These are phyloP conservation scores for Elaeagnus macrophylla DNA, from an alignment of 306 rosid species.

Conservation along the genomic window DNA sequence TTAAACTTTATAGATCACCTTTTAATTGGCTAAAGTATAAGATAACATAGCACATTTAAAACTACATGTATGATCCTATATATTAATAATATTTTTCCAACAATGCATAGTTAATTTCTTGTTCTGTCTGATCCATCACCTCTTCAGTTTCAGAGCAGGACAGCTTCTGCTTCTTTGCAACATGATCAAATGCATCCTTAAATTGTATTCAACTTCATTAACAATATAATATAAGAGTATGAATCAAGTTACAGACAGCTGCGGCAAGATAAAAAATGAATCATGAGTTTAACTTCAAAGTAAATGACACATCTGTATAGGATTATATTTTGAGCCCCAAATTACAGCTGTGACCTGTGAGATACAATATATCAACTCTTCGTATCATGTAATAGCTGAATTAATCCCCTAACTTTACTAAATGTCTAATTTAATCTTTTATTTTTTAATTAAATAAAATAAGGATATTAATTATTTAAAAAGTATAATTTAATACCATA, in stretches of 20 bases:
- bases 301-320: background rate
- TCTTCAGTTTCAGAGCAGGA: conserved; percentile 69
- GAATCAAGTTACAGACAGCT: conserved; percentile 8
- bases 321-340: background rate
- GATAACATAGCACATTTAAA: too few relatives aligned
- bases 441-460: too few relatives aligned
- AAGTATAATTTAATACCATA: too few relatives aligned
- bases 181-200: conserved; percentile 54
- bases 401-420: too few relatives aligned
- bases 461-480: too few relatives aligned
- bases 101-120: conserved; percentile 60
- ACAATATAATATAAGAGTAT: conserved; percentile 5
- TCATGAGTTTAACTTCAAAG: background rate
- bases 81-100: too few relatives aligned
- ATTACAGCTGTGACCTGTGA: background rate
- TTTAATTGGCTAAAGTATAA: too few relatives aligned
- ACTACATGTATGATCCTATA: too few relatives aligned
- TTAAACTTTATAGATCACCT: too few relatives aligned
- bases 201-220: conserved; percentile 66
- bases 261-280: conserved; percentile 4
- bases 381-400: too few relatives aligned
- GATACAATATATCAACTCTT: conserved; percentile 4
- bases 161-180: conserved; percentile 66
- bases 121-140: conserved; percentile 29
- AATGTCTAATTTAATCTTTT: too few relatives aligned